Evolutionary conservation across 2,329 filamentous ascomycete species (phyloP), one percentile per base, ranked within the genome.

Genomic region (Emericellopsis cladophorae): DNA sequence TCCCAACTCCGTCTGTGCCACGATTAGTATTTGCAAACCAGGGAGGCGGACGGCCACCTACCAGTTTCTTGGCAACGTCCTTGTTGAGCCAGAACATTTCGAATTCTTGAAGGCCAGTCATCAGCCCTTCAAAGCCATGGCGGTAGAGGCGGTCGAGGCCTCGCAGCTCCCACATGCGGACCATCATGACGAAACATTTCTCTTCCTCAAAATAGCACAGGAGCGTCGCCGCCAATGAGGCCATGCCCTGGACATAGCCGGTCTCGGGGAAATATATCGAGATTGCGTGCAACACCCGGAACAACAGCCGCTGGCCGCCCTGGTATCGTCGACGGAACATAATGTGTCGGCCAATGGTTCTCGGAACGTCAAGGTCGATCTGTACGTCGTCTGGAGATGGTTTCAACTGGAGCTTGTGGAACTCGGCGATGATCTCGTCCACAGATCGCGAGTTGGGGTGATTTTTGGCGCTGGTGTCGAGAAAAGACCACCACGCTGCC

Each of bases 231-330:
- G 86, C 89, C 32, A 96, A 68, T 18, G 88, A 85, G 14, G 90
- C 92, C 92, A 98, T 98, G 41, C 92, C 92, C 61, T 98, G 92
- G 1, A 96, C 92, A 58, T 98, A 98, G 23, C 92, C 92, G 6
- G 85, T 92, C 21, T 84, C 81, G 0, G 87, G 85, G 48, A 90
- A 90, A 58, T 95, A 93, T 10, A 98, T 73, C 15, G 88, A 90
- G 56, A 96, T 76, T 36, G 86, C 84, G 56, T 96, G 92, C 23
- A 98, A 71, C 3, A 96, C 88, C 39, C 92, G 79, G 61, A 98
- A 98, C 3, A 98, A 68, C 12, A 96, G 67, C 35, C 92, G 77
- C 60, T 98, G 90, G 1, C 90, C 92, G 45, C 92, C 92, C 21
- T 87, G 78, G 62, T 98, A 98, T 39, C 92, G 76, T 47, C 79